Base-by-base conservation (phyloP, 441 rosid genomes). In the Arabidopsis hybrid region DNA sequence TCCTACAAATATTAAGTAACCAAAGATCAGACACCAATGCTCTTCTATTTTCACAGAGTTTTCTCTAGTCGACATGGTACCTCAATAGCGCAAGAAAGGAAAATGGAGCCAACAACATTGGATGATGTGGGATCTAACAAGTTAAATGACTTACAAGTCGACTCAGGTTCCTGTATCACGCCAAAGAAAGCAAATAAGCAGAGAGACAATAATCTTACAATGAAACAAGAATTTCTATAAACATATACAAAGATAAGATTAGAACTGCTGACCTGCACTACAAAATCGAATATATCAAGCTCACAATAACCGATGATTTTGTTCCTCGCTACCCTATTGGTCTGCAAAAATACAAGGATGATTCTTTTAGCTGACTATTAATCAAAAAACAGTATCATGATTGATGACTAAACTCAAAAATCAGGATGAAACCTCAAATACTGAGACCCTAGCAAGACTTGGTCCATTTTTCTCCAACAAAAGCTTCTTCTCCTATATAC, bases 391-490 rank as follows among this genome's bases (percentile, higher is more conserved):
- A 21, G 26, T 21, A 21, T 21, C 26, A 35, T 31, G 32, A 4
- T 4, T 31, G 39, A 42, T 9, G 11, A 45, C 14, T 13, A 49
- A 35, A 66, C 77, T 42, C 9, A 29, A 34, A 40, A 60, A 55
- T 40, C 8, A 6, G 6, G 4, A 38, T 31, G 12, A 29, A 65
- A 92, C 99, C 97, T 95, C 97, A 72, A 84, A 87, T 26, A 95
- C 89, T 5, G 97, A 92, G 77, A 95, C 80, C 75, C 97, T 89
- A 35, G 87, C 96, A 78, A 91, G 79, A 77, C 79, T 88, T 73
- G 97, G 90, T 45, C 97, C 97, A 74, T 85, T 87, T 67, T 74
- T 88, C 65, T 92, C 99, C 88, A 95, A 79, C 26, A 92, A 87
- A 82, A 95, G 89, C 73, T 95, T 95, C 84, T 88, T 95, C 72